A percentile compares a stretch with the other conserved stretches of the same genome.
These are phyloP conservation scores for Crithidia fasciculata DNA, from an alignment of 208 protist genomes.

Conservation along the genomic window DNA sequence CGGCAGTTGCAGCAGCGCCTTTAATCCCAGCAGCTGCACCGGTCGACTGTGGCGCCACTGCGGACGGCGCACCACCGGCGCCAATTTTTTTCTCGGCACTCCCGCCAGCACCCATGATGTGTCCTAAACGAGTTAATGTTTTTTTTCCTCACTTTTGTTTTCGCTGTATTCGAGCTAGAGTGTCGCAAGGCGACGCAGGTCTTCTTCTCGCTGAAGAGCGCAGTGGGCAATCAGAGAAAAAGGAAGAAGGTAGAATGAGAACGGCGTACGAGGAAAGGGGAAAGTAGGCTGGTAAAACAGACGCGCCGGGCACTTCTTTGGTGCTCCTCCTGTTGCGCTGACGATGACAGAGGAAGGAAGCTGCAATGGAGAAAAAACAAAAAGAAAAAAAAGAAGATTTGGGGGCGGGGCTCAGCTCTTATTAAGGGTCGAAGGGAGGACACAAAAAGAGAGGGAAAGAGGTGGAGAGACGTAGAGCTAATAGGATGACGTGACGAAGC, in stretches of 20 bases:
- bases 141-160: slow-evolving; percentile 1
- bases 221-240: too few relatives aligned
- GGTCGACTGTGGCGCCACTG: not conserved
- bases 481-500: not conserved
- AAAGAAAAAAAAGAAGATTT: too few relatives aligned
- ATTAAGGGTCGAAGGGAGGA: too few relatives aligned
- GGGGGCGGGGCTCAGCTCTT: too few relatives aligned
- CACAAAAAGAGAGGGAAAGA: not conserved
- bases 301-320: too few relatives aligned
- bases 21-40: slow-evolving; percentile 19
- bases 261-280: too few relatives aligned
- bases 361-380: too few relatives aligned
- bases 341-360: too few relatives aligned
- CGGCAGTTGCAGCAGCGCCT: not conserved
- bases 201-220: not conserved
- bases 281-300: too few relatives aligned
- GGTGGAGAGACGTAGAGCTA: not conserved
- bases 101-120: slow-evolving; percentile 36
- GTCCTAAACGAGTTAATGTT: not conserved
- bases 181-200: not conserved
- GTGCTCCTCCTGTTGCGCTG: too few relatives aligned
- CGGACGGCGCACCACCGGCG: not conserved
- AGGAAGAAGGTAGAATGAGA: too few relatives aligned
- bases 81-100: slow-evolving; percentile 22
- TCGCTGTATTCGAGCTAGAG: not conserved